Evolutionary conservation across 148 eudicot species (phyloP).

Genomic region (Vaccinium corymbosum): DNA sequence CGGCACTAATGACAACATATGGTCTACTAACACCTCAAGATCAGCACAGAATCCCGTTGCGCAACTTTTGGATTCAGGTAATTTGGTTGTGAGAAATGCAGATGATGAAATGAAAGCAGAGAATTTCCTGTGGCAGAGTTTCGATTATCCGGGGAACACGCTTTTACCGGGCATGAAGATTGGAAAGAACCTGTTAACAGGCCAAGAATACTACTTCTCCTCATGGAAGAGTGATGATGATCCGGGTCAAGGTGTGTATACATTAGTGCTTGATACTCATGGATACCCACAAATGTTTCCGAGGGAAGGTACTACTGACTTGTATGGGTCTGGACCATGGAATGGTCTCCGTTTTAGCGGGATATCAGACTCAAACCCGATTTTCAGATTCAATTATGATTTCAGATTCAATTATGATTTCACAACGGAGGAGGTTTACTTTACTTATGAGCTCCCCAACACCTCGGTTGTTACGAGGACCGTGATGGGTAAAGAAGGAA

Average conservation of each 20-base stretch:
- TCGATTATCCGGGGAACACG: conserved; percentile 17
- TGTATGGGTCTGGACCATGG: conserved; percentile 22
- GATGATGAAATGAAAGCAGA: background rate
- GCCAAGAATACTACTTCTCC: background rate
- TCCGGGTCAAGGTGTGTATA: background rate
- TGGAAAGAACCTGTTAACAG: conserved; percentile 18
- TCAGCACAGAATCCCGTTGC: conserved; percentile 13
- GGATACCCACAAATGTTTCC: background rate
- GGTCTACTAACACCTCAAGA: conserved; percentile 17
- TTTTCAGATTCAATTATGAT: background rate
- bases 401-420: background rate
- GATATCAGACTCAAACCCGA: background rate
- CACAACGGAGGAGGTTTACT: background rate
- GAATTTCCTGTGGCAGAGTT: conserved; percentile 27
- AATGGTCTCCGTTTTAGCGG: conserved; percentile 24
- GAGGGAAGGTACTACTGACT: background rate
- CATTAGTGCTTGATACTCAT: background rate
- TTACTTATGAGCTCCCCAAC: conserved; percentile 11
- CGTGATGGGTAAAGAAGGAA: conserved; percentile 17
- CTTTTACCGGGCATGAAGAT: conserved; percentile 18
- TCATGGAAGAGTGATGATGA: conserved; percentile 29
- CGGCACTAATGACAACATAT: background rate
- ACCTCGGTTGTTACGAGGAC: conserved; percentile 9
- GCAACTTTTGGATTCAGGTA: conserved; percentile 21
- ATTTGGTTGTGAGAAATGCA: conserved; percentile 21